Base-by-base conservation (phyloP, 495 filamentous ascomycete species). In the Penicillium verhagenii region DNA sequence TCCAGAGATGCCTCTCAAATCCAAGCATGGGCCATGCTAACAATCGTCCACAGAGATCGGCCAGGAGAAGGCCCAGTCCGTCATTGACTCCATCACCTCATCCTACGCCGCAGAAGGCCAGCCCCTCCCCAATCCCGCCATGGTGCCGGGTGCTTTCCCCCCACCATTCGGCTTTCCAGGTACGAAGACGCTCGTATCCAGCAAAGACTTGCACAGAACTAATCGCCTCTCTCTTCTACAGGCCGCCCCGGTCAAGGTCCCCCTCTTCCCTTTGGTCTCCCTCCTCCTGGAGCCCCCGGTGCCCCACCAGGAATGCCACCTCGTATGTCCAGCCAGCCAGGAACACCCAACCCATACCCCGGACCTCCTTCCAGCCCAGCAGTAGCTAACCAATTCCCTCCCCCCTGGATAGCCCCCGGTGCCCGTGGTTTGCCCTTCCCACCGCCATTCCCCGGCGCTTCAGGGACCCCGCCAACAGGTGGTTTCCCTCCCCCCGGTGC, bases 51-150 rank as follows among this genome's bases (percentile, higher is more conserved):
- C 68, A 95, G 92, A 96, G 78, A 97, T 99, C 70, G 92, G 92
- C 50, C 93, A 97, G 72, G 94, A 97, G 74, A 96, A 97, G 73
- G 93, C 95, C 24, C 94, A 98, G 72, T 92, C 86, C 31, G 95
- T 98, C 51, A 98, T 98, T 69, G 94, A 98, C 77, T 90, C 86
- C 50, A 98, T 98, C 72, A 97, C 94, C 13, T 87, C 84, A 33
- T 94, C 92, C 24, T 97, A 98, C 80, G 88, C 87, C 40, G 92
- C 91, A 57, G 94, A 94, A 69, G 94, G 94, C 65, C 90, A 96
- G 71, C 82, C 88, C 51, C 80, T 85, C 60, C 81, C 85, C 25
- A 96, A 95, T 69, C 92, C 90, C 35, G 89, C 92, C 77, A 82
- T 93, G 56, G 82, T 77, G 19, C 72, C 75, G 3, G 74, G 74